Evolutionary conservation across 305 asterid genomes (phyloP).

Genomic region (Euphrasia arctica): DNA sequence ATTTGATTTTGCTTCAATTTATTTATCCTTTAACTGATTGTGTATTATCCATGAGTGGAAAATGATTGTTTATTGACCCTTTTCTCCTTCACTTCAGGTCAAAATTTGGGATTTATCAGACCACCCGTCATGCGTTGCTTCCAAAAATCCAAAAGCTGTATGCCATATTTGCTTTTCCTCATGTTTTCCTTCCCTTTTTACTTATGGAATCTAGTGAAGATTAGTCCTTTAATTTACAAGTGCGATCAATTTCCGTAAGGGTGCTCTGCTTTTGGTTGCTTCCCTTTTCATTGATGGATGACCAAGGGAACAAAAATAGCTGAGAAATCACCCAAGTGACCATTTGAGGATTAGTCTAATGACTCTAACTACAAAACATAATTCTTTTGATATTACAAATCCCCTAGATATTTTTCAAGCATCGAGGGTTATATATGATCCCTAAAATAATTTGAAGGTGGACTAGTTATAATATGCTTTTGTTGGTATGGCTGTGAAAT

Average conservation of each 20-base stretch:
- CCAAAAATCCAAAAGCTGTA: slow-evolving; percentile 82
- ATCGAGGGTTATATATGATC: not conserved
- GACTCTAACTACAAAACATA: not conserved
- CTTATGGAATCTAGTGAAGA: not conserved
- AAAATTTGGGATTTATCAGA: slow-evolving; percentile 91
- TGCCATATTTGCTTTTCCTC: slow-evolving; percentile 21
- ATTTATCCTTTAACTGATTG: not conserved
- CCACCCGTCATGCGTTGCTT: slow-evolving; percentile 73
- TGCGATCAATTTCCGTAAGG: not conserved
- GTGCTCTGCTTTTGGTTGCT: not conserved
- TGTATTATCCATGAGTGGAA: slow-evolving; percentile 6
- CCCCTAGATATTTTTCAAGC: not conserved
- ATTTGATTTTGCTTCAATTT: slow-evolving; percentile 8
- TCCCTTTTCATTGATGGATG: not conserved
- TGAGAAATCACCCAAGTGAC: not conserved
- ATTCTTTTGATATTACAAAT: not conserved
- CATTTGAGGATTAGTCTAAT: not conserved
- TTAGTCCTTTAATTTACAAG: not conserved
- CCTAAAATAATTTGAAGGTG: not conserved
- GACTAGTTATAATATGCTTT: not conserved
- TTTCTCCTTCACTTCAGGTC: slow-evolving; percentile 48
- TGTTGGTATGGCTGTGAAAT: slow-evolving; percentile 16
- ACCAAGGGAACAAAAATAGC: not conserved
- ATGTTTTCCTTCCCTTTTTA: not conserved
- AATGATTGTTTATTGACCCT: slow-evolving; percentile 7